Evolutionary conservation across 2,329 filamentous ascomycete species (phyloP).

Genomic region (Diaporthe caulivora): DNA sequence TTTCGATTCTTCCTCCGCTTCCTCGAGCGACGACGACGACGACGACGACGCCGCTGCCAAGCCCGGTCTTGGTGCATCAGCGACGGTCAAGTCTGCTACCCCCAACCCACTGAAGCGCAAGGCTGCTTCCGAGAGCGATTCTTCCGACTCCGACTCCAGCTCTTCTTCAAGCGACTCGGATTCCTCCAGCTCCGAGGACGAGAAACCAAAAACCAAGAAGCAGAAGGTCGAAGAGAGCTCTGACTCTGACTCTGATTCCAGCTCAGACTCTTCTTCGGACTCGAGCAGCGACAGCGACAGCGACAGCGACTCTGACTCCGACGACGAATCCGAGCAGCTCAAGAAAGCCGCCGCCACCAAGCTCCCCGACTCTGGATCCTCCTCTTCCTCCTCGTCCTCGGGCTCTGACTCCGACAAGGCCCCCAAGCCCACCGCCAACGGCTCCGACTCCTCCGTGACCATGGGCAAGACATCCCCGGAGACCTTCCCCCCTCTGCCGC

Average conservation of each 20-base stretch:
- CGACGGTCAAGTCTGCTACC: constrained; percentile 45
- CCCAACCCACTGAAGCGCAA: constrained; percentile 67
- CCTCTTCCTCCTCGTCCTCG: constrained; percentile 57
- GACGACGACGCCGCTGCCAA: constrained; percentile 45
- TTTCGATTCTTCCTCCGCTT: constrained; percentile 26
- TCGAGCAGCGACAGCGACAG: constrained; percentile 46
- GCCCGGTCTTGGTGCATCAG: constrained; percentile 42
- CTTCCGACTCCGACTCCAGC: constrained; percentile 50
- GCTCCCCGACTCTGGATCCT: constrained; percentile 51
- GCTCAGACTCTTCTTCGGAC: constrained; percentile 54
- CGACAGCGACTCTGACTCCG: constrained; percentile 45
- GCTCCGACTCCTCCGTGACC: constrained; percentile 60
- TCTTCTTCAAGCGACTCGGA: constrained; percentile 47
- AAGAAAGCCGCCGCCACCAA: constrained; percentile 45
- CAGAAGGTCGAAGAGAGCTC: constrained; percentile 57
- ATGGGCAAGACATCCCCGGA: constrained; percentile 66
- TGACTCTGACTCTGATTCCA: constrained; percentile 47
- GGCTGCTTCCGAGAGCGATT: constrained; percentile 57
- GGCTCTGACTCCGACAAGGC: constrained; percentile 54
- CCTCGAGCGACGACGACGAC: constrained; percentile 39
- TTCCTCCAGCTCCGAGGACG: constrained; percentile 60
- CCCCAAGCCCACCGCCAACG: constrained; percentile 44
- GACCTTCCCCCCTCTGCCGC: constrained; percentile 63
- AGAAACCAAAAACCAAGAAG: constrained; percentile 66
- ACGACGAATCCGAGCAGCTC: constrained; percentile 40